Base-by-base conservation (phyloP, 177 flowering plant genomes). In the Vitis hybrid region DNA sequence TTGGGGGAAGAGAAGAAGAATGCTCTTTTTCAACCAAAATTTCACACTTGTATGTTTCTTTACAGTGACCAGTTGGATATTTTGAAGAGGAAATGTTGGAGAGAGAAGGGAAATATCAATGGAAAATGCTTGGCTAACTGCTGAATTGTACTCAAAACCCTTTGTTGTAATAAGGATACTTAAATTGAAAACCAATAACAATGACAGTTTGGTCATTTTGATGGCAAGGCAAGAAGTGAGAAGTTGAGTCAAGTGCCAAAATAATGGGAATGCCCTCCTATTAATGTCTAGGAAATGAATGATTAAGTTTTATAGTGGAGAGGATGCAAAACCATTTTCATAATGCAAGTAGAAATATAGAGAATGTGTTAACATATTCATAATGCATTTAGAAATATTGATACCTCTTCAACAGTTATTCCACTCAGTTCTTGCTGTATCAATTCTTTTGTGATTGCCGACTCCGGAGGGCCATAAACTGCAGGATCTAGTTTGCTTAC, bases 401-500 rank as follows among this genome's bases (percentile, higher is more conserved):
- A 41, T 86, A 93, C 98, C 97, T 92, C 76, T 52, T 96, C 91
- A 61, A 96, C 84, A 68, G 78, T 88, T 80, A 90, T 84, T 70
- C 92, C 97, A 58, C 77, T 17, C 57, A 92, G 83, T 76, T 96
- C 93, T 70, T 74, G 70, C 80, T 90, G 87, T 21, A 95, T 67
- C 61, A 85, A 13, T 74, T 93, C 97, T 77, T 79, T 84, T 41
- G 98, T 93, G 64, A 93, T 74, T n/a, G 88, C 85, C 17, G 97
- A 93, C 68, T 89, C 95, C 15, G 88, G 94, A 70, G 94, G 86
- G 3, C 98, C 97, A 73, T 90, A 96, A 41, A 82, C 73, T n/a
- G 81, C 84, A 69, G 97, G 93, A 67, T 96, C 97, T 57, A 94
- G 82, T 76, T 87, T 88, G 80, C 99, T 96, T 61, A 84, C 68